Evolutionary conservation across 805 yeast genomes (phyloP).

Genomic region (Wilhelminamyces savonicus): DNA sequence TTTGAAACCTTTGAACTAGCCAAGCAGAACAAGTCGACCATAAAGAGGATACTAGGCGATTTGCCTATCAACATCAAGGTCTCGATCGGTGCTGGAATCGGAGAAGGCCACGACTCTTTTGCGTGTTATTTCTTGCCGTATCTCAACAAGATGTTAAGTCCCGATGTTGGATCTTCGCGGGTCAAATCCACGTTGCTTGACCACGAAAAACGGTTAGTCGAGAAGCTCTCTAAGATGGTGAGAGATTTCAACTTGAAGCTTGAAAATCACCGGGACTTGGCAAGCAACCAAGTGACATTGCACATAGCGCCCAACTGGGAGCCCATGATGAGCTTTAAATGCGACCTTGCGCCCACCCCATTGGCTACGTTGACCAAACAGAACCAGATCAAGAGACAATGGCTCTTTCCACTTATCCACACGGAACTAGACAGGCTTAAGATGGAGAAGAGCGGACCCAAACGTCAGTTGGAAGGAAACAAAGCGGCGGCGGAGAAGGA

Average conservation of each 20-base stretch:
- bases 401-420: constrained; percentile 31
- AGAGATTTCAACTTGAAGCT: constrained; percentile 35
- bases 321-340: constrained; percentile 19
- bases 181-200: constrained; percentile 17
- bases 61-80: constrained; percentile 21
- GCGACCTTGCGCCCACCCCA: constrained; percentile 10
- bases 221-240: constrained; percentile 31
- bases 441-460: constrained; percentile 4
- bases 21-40: constrained; percentile 24
- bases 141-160: constrained; percentile 23
- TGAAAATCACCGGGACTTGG: constrained; percentile 29
- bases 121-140: constrained; percentile 29
- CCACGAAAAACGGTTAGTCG: constrained; percentile 25
- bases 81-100: constrained; percentile 20
- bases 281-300: constrained; percentile 20
- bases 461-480: constrained; percentile 2
- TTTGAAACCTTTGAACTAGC: constrained; percentile 34
- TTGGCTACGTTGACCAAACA: constrained; percentile 10
- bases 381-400: constrained; percentile 15
- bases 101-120: constrained; percentile 15
- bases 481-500: constrained; percentile 9
- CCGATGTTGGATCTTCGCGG: constrained; percentile 18
- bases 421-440: constrained; percentile 23
- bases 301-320: constrained; percentile 33
- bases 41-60: constrained; percentile 22